phyloP scores from a whole-genome alignment of 1,139 yeast genomes.

The Diutina rugosa region DNA sequence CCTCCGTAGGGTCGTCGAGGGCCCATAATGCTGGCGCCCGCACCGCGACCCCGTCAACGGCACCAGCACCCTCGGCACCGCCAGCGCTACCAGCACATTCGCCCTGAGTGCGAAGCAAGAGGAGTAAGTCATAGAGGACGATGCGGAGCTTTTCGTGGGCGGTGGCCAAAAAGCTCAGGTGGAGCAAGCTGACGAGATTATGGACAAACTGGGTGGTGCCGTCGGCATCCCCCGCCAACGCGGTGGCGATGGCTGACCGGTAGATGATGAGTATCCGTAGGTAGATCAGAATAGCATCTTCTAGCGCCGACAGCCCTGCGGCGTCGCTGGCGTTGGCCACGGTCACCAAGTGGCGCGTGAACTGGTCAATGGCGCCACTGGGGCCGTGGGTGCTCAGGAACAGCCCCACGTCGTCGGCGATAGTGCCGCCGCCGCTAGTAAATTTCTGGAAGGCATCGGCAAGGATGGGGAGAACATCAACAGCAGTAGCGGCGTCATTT shows the following conservation, averaged over 20 bases:
- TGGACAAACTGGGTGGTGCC: constrained; percentile 24
- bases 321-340: background rate
- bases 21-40: background rate
- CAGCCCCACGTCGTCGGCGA: background rate
- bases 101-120: constrained; percentile 37
- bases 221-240: constrained; percentile 18
- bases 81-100: background rate
- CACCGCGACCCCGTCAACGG: background rate
- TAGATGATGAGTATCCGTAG: constrained; percentile 51
- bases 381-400: background rate
- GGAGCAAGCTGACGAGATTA: constrained; percentile 34
- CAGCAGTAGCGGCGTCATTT: background rate
- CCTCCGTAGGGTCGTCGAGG: background rate
- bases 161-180: constrained; percentile 23
- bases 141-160: constrained; percentile 41
- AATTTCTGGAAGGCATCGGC: background rate
- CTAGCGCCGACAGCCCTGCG: constrained; percentile 4
- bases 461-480: background rate
- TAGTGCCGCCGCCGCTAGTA: background rate
- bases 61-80: constrained; percentile 1
- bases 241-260: constrained; percentile 24
- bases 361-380: background rate
- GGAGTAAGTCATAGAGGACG: constrained; percentile 47
- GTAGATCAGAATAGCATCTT: constrained; percentile 24
- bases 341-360: background rate